phyloP scores from a whole-genome alignment of 163 green algal genomes.

The Coccomyxa subellipsoidea region DNA sequence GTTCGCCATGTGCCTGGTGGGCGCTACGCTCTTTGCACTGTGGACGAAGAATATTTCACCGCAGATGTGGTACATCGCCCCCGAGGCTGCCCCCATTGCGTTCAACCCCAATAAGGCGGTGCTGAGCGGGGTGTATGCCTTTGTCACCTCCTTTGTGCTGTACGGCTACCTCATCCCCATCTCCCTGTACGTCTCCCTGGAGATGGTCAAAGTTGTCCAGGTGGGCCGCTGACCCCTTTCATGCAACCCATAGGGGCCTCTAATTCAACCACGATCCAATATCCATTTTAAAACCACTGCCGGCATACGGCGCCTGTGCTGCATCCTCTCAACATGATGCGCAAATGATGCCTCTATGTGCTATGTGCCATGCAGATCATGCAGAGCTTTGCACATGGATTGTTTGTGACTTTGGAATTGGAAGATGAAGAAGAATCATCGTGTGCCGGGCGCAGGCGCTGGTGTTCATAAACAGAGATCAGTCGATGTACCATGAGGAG shows the following conservation, averaged over 20 bases:
- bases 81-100: conserved; percentile 3
- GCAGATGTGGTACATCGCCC: conserved; percentile 20
- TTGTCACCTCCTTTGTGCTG: conserved; percentile 78
- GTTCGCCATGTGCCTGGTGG: conserved; percentile 67
- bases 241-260: too few species aligned
- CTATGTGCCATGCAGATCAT: not conserved
- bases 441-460: conserved; percentile 24
- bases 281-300: too few species aligned
- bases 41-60: conserved; percentile 36
- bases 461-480: conserved; percentile 75
- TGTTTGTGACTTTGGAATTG: not conserved
- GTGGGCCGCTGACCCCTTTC: conserved; percentile 7
- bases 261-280: too few species aligned
- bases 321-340: too few species aligned
- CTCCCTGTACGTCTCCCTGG: conserved; percentile 90
- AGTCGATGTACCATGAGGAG: conserved; percentile 77
- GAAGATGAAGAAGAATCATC: not conserved
- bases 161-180: conserved; percentile 93
- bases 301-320: too few species aligned
- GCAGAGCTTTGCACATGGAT: not conserved
- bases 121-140: conserved; percentile 57
- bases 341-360: too few species aligned
- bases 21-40: conserved; percentile 54
- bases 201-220: conserved; percentile 87
- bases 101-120: conserved; percentile 55